phyloP scores from a whole-genome alignment of 1,139 yeast species.

The Protomyces macrosporus region DNA sequence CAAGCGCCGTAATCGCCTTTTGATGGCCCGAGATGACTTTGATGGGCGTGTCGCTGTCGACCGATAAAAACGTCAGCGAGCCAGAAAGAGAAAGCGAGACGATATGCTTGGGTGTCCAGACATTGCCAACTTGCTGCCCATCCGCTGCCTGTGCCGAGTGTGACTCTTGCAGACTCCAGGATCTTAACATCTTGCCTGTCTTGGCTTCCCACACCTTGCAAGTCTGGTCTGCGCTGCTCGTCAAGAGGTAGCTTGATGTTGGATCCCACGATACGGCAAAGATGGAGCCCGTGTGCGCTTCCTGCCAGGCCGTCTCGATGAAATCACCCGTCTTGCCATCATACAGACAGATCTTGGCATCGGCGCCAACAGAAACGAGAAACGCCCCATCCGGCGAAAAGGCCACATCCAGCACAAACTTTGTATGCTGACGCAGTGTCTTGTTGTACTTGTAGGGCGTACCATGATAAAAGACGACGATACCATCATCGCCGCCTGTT shows the following conservation, averaged over 20 bases:
- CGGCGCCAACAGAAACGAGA: constrained; percentile 82
- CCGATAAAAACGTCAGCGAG: constrained; percentile 56
- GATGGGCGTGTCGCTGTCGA: constrained; percentile 42
- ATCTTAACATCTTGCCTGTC: constrained; percentile 32
- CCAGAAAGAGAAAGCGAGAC: constrained; percentile 72
- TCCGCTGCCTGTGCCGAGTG: background rate
- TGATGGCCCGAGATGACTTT: constrained; percentile 69
- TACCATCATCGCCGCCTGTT: constrained; percentile 83
- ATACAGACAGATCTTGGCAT: constrained; percentile 67
- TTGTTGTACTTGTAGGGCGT: constrained; percentile 86
- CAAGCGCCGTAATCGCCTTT: constrained; percentile 62
- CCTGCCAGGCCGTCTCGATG: constrained; percentile 46
- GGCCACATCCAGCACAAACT: constrained; percentile 72
- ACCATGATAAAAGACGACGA: constrained; percentile 78
- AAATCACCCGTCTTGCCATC: constrained; percentile 86
- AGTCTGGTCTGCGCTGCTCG: constrained; percentile 79
- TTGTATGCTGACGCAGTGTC: constrained; percentile 68
- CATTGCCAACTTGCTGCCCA: constrained; percentile 77
- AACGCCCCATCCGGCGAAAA: constrained; percentile 67
- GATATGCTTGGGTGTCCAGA: constrained; percentile 54
- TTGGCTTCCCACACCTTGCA: constrained; percentile 53
- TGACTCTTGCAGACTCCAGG: constrained; percentile 36
- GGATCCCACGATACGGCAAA: constrained; percentile 69
- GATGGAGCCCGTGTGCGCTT: constrained; percentile 68
- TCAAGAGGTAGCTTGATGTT: constrained; percentile 54